Percentiles rank a stretch among this genome's conserved stretches.
Evolutionary conservation across 1,284 basidiomycete genomes (phyloP).

Genomic region (Ustilago cynodontis): DNA sequence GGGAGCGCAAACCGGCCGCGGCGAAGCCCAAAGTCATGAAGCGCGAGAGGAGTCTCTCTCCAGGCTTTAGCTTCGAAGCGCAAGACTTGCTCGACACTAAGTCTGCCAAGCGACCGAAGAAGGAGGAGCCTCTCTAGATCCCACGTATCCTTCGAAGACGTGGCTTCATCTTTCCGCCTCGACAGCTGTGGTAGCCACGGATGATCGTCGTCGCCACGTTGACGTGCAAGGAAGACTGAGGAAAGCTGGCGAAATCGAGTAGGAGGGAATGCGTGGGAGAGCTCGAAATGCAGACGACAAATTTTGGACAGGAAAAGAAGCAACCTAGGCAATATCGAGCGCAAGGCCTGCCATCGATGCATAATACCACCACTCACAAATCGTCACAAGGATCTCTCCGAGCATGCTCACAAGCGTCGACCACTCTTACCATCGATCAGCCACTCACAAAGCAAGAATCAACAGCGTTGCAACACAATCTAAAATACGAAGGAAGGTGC

Average conservation of each 20-base stretch:
- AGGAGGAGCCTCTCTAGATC: slow-evolving; percentile 15
- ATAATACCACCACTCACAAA: no score
- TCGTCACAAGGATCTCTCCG: no score
- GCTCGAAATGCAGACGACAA: no score
- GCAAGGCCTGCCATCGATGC: no score
- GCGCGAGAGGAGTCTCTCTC: background rate
- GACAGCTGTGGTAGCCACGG: background rate
- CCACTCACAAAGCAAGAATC: no score
- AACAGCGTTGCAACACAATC: background rate
- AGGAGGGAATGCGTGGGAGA: no score
- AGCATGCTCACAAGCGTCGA: background rate
- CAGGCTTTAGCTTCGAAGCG: background rate
- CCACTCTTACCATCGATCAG: background rate
- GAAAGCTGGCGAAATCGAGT: background rate
- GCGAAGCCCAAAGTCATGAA: background rate
- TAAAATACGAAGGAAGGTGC: slow-evolving; percentile 1
- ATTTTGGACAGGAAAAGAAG: no score
- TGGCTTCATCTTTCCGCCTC: background rate
- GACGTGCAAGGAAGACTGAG: background rate
- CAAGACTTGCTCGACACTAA: slow-evolving; percentile 11
- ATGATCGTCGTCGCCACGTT: background rate
- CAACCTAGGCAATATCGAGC: no score
- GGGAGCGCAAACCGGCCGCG: no score
- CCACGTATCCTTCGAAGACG: background rate
- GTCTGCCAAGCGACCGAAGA: background rate